These are phyloP conservation scores for Melaleuca alternifolia DNA, from an alignment of 345 rosid species.

Conservation along the genomic window DNA sequence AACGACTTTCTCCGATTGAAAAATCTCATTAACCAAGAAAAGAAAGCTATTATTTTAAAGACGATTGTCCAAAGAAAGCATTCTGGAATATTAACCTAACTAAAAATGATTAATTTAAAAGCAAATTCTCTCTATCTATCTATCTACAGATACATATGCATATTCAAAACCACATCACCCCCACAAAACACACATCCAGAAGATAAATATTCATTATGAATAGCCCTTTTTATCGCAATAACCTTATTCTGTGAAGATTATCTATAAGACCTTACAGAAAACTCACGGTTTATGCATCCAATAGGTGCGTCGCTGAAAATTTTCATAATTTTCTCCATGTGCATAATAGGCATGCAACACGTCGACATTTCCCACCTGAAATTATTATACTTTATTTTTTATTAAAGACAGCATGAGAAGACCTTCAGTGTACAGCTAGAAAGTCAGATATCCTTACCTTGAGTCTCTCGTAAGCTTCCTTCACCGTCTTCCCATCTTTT, in stretches of 20 bases:
- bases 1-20: neutral
- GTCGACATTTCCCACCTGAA: conserved; percentile 81
- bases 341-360: conserved; percentile 97
- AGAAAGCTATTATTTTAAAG: neutral
- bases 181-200: neutral
- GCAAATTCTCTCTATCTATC: neutral
- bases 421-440: neutral
- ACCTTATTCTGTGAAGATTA: neutral
- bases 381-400: neutral
- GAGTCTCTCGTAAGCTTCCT: conserved; percentile 92
- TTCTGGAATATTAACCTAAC: neutral
- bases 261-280: neutral
- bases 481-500: conserved; percentile 82
- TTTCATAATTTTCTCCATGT: conserved; percentile 80
- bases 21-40: neutral
- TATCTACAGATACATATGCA: neutral
- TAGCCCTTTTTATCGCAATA: neutral
- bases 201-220: neutral
- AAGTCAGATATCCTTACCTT: conserved; percentile 36
- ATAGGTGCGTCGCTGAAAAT: conserved; percentile 90
- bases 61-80: neutral
- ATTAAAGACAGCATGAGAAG: neutral
- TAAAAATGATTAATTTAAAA: too few relatives aligned
- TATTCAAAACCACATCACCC: neutral
- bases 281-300: conserved; percentile 99